phyloP scores from a whole-genome alignment of 148 eudicot species.

The Gaultheria prostrata region DNA sequence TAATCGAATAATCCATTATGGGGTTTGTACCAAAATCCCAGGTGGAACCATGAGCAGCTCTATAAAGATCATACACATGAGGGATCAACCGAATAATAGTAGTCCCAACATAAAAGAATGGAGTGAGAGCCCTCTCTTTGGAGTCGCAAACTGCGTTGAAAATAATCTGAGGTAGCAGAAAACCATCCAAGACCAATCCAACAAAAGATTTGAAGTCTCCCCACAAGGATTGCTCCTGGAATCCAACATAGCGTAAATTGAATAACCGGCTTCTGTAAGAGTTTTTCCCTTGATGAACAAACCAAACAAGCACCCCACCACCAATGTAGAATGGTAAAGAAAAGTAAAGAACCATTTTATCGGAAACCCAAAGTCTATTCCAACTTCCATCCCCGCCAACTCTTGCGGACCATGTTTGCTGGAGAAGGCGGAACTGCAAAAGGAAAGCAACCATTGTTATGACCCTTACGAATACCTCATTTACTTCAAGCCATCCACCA shows the following conservation, averaged over 20 bases:
- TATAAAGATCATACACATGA: slow-evolving; percentile 62
- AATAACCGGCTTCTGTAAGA: slow-evolving; percentile 21
- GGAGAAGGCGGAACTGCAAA: slow-evolving; percentile 75
- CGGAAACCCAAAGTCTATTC: slow-evolving; percentile 46
- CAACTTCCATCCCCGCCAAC: slow-evolving; percentile 35
- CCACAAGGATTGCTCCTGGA: slow-evolving; percentile 47
- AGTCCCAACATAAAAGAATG: slow-evolving; percentile 61
- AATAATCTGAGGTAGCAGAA: slow-evolving; percentile 76
- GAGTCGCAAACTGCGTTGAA: slow-evolving; percentile 60
- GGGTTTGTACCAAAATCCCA: slow-evolving; percentile 57
- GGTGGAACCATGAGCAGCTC: slow-evolving; percentile 50
- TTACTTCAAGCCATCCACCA: slow-evolving; percentile 87
- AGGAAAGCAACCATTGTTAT: slow-evolving; percentile 92
- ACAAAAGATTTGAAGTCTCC: slow-evolving; percentile 66
- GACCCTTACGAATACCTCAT: slow-evolving; percentile 80
- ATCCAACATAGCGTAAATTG: background rate
- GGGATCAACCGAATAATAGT: slow-evolving; percentile 69
- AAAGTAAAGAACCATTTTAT: slow-evolving; percentile 61
- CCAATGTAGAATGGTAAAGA: slow-evolving; percentile 53
- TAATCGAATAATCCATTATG: slow-evolving; percentile 53
- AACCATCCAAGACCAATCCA: slow-evolving; percentile 70
- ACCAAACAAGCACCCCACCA: slow-evolving; percentile 62
- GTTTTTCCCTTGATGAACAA: slow-evolving; percentile 44
- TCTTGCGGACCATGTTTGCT: slow-evolving; percentile 75
- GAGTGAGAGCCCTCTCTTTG: slow-evolving; percentile 46